Evolutionary conservation across 1,284 basidiomycete species (phyloP).

Genomic region (Gymnopus androsaceus): DNA sequence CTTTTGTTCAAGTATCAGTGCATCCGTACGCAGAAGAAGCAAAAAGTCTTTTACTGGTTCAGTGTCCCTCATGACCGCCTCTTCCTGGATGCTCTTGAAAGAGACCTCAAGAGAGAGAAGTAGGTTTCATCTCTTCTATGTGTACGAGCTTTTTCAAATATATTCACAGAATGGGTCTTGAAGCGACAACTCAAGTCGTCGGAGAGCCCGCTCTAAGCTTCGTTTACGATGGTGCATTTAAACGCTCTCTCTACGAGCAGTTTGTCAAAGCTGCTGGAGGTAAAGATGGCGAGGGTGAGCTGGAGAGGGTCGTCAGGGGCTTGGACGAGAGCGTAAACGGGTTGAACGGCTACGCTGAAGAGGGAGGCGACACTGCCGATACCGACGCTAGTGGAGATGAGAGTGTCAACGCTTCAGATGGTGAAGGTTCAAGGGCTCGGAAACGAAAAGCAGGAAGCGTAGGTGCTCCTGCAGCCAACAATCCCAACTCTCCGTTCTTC

Average conservation of each 20-base stretch:
- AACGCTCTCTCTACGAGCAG: constrained; percentile 84
- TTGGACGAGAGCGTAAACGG: constrained; percentile 15
- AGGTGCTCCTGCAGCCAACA: constrained; percentile 23
- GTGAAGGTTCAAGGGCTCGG: constrained; percentile 13
- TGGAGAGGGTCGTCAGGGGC: constrained; percentile 48
- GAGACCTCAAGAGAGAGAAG: constrained; percentile 91
- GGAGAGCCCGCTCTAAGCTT: constrained; percentile 80
- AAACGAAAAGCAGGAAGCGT: constrained; percentile 5
- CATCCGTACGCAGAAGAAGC: constrained; percentile 95
- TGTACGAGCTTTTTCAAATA: background rate
- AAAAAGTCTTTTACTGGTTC: constrained; percentile 91
- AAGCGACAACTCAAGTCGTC: constrained; percentile 71
- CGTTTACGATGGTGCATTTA: constrained; percentile 73
- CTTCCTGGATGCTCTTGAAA: constrained; percentile 90
- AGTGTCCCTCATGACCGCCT: constrained; percentile 90
- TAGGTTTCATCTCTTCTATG: background rate
- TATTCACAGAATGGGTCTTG: constrained; percentile 59
- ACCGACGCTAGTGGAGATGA: constrained; percentile 26
- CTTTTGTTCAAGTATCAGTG: constrained; percentile 93
- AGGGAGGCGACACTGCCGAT: constrained; percentile 18
- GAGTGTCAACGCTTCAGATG: constrained; percentile 26
- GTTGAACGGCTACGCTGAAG: constrained; percentile 21
- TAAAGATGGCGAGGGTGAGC: constrained; percentile 57
- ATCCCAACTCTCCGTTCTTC: constrained; percentile 54
- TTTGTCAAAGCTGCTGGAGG: constrained; percentile 63